A percentile compares a stretch with the other conserved stretches of the same genome.
Evolutionary conservation across 2,329 filamentous ascomycete genomes (phyloP).

Genomic region (Fusarium keratoplasticum): DNA sequence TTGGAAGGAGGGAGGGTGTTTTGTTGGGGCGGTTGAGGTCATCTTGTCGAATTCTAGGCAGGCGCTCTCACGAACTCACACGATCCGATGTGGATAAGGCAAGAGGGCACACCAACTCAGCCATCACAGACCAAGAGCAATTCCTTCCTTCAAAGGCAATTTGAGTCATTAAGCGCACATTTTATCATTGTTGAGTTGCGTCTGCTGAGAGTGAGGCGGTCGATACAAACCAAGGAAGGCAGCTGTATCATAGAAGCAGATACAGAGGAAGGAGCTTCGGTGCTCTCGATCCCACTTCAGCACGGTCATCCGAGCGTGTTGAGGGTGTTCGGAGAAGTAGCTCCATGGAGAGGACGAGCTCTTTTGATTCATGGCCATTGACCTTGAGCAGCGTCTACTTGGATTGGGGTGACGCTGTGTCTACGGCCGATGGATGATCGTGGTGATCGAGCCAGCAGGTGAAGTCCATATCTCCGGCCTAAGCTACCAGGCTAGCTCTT

Average conservation of each 20-base stretch:
- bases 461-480: neutral
- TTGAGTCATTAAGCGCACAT: neutral
- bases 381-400: neutral
- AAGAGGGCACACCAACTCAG: neutral
- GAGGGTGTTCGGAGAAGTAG: neutral
- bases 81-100: neutral
- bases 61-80: neutral
- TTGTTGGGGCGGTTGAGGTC: conserved; percentile 16
- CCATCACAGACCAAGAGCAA: too few relatives aligned
- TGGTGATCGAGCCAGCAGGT: neutral
- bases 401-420: neutral
- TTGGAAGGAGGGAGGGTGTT: neutral
- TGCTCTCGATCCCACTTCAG: neutral
- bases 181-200: neutral
- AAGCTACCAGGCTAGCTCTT: neutral
- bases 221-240: neutral
- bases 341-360: neutral
- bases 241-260: neutral
- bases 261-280: neutral
- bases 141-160: neutral
- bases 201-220: neutral
- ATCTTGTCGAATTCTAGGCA: conserved; percentile 2
- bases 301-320: neutral
- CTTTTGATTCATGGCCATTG: neutral
- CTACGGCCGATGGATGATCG: neutral